Evolutionary conservation across 805 yeast species (phyloP), one percentile per base, ranked within the genome.

Genomic region (Lipomyces starkeyi): DNA sequence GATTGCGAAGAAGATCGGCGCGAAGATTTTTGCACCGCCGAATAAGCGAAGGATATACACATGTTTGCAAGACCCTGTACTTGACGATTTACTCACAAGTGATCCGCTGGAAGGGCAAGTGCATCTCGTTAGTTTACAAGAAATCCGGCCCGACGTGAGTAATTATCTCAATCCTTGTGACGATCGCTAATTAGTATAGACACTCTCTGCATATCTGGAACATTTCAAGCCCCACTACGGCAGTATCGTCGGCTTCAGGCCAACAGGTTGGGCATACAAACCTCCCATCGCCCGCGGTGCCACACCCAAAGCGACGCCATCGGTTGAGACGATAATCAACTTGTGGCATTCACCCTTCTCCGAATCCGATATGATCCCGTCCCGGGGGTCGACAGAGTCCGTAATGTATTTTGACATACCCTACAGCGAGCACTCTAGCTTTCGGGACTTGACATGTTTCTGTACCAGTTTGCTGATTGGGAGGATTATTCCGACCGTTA

Each of bases 381-480:
- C 70, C n/a, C 72, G 74, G 9, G 74, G 73, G 29, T 73, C 76
- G 25, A 71, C 55, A 14, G 65, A 59, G 32, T 54, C 56, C 47
- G 62, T 59, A 17, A 62, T 70, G 63, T 63, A 66, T 20, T 73
- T 70, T 52, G 63, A 66, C 32, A 85, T 93, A 1, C 98, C 99
- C 0, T 95, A 95, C 75, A 89, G 96, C 74, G 99, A 95, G 76
- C 99, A 95, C 79, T 91, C 97, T 11, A 91, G 97, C 66, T 94
- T 88, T 74, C 80, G 90, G 52, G 99, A 95, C 74, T 81, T 95
- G 52, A 83, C 88, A 13, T 83, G 84, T 64, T 91, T 94, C 75
- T 85, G 89, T 27, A 79, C 84, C 1, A 78, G 83, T 27, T 72
- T 91, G 54, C 77, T 83, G 7, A 84, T 86, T 71, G 78, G 78